A percentile compares a stretch with the other conserved stretches of the same genome.
Evolutionary conservation across 2,329 filamentous ascomycete species (phyloP).

Genomic region (Fusarium protoensiforme): DNA sequence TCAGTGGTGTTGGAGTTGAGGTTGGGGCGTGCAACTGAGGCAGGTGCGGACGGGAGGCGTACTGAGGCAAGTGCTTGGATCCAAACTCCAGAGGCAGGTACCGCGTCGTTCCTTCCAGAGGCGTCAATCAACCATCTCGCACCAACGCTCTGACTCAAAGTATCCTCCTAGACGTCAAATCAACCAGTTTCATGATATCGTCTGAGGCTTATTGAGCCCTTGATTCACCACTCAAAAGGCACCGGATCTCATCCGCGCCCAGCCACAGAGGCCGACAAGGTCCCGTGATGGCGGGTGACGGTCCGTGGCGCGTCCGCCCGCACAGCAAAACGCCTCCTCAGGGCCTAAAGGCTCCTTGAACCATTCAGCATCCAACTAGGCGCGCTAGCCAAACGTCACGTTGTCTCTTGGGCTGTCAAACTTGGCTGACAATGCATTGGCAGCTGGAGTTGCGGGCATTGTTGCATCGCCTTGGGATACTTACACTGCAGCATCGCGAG

Average conservation of each 20-base stretch:
- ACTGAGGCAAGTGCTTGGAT: neutral
- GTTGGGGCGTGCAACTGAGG: neutral
- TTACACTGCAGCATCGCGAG: neutral
- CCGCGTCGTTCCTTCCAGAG: conserved; percentile 9
- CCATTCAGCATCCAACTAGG: neutral
- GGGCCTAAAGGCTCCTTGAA: neutral
- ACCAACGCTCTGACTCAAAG: conserved; percentile 9
- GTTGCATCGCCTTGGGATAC: neutral
- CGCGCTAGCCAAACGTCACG: conserved; percentile 11
- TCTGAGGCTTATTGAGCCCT: neutral
- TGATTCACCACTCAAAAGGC: neutral
- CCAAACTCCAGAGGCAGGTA: neutral
- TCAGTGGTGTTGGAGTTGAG: neutral
- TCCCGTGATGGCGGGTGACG: conserved; percentile 36
- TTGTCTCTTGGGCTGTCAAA: conserved; percentile 15
- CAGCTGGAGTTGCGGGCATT: conserved; percentile 5
- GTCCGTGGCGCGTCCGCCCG: conserved; percentile 40
- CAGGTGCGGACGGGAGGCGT: neutral
- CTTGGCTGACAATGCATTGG: conserved; percentile 6
- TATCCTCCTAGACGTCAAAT: neutral
- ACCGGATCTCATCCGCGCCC: conserved; percentile 19
- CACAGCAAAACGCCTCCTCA: conserved; percentile 16
- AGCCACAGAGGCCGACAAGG: conserved; percentile 24
- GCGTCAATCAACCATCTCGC: neutral
- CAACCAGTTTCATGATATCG: conserved; percentile 8